Evolutionary conservation across 345 rosid genomes (phyloP).

Genomic region (Pugionium dolabratum): DNA sequence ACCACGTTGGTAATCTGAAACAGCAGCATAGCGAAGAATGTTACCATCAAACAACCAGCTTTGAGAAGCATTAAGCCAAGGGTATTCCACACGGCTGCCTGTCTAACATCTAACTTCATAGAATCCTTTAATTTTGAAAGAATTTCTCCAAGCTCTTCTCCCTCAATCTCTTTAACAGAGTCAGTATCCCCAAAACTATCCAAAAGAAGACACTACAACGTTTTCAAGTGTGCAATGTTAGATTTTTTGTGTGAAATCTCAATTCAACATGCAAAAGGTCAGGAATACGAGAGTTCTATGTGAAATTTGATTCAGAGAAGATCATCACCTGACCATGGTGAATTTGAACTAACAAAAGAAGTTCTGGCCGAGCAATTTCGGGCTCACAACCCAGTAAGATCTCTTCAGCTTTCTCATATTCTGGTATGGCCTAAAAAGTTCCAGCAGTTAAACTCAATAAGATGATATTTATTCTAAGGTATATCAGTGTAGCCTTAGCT

Average conservation of each 20-base stretch:
- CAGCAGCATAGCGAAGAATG: conserved; percentile 22
- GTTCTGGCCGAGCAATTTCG: conserved; percentile 85
- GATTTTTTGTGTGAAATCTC: neutral
- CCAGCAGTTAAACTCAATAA: conserved; percentile 25
- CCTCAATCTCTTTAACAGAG: conserved; percentile 76
- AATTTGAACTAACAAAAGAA: conserved; percentile 88
- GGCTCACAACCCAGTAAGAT: conserved; percentile 74
- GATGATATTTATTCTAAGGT: neutral
- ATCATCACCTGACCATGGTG: conserved; percentile 90
- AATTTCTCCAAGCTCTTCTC: conserved; percentile 73
- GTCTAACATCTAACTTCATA: conserved; percentile 70
- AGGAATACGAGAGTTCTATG: neutral
- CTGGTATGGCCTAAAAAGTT: conserved; percentile 66
- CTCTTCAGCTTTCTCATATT: conserved; percentile 92
- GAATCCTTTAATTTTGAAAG: conserved; percentile 73
- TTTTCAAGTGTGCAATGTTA: conserved; percentile 23
- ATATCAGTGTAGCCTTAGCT: conserved; percentile 21
- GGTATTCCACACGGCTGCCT: conserved; percentile 84
- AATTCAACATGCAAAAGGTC: neutral
- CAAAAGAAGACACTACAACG: conserved; percentile 70
- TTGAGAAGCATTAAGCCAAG: conserved; percentile 83
- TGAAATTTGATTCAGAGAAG: conserved; percentile 16
- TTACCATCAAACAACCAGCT: conserved; percentile 83
- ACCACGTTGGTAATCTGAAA: conserved; percentile 22
- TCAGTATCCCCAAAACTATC: conserved; percentile 62